These are phyloP conservation scores for Pleochaeta shiraiana DNA, from an alignment of 2,329 filamentous ascomycete genomes.

Conservation along the genomic window DNA sequence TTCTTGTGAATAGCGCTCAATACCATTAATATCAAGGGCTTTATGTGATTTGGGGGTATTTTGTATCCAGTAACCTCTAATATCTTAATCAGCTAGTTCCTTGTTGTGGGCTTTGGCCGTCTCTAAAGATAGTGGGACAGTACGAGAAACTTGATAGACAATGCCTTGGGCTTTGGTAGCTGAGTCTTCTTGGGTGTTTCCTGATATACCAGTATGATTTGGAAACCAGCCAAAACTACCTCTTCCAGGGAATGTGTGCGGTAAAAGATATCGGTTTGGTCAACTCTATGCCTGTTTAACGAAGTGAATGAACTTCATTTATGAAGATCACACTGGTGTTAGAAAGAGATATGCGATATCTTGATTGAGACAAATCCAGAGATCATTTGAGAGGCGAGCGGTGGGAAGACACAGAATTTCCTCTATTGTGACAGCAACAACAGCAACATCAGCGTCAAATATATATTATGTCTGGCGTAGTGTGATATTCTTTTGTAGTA, in stretches of 20 bases:
- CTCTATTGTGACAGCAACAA: background rate
- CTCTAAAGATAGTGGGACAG: background rate
- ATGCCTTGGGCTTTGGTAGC: background rate
- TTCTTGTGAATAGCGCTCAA: background rate
- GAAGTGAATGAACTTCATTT: background rate
- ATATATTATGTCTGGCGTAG: background rate
- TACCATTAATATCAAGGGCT: background rate
- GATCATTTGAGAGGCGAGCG: background rate
- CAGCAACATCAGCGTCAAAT: background rate
- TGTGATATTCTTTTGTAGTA: background rate
- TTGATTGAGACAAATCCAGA: background rate
- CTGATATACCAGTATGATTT: background rate
- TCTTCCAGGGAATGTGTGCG: background rate
- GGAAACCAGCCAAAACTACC: background rate
- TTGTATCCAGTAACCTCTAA: background rate
- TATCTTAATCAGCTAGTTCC: background rate
- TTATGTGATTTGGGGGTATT: background rate
- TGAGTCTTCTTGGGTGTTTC: background rate
- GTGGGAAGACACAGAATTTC: background rate
- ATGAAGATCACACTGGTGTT: background rate
- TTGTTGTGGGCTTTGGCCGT: background rate
- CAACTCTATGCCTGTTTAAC: background rate
- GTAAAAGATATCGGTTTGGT: background rate
- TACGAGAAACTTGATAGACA: background rate
- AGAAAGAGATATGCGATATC: background rate